A percentile compares a stretch with the other conserved stretches of the same genome.
Evolutionary conservation across 192 early-diverging fungal genomes (phyloP).

Genomic region (Umbelopsis sp.): DNA sequence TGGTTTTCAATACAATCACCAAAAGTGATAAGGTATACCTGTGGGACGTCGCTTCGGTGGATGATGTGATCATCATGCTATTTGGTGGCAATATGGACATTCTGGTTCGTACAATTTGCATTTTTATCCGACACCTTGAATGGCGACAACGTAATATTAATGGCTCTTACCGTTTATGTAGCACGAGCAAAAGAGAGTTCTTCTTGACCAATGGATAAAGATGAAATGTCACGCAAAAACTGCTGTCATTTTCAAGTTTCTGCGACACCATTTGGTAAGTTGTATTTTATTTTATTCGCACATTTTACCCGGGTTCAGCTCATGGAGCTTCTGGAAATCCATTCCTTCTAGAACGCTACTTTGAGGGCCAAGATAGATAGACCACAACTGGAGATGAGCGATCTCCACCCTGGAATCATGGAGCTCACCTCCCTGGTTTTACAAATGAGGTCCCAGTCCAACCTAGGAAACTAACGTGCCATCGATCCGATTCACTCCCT

Average conservation of each 20-base stretch:
- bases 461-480: neutral
- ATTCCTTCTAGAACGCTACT: constrained; percentile 29
- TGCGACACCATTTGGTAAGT: constrained; percentile 53
- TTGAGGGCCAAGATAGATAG: constrained; percentile 38
- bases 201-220: constrained; percentile 55
- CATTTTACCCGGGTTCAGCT: neutral
- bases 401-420: constrained; percentile 15
- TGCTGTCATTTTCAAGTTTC: constrained; percentile 51
- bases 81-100: constrained; percentile 51
- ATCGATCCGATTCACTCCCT: neutral
- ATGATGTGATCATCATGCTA: constrained; percentile 47
- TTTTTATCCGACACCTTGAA: neutral
- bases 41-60: constrained; percentile 52
- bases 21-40: constrained; percentile 52
- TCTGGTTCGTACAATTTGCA: constrained; percentile 37
- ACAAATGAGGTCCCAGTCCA: constrained; percentile 4
- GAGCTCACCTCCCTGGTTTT: constrained; percentile 15
- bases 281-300: neutral
- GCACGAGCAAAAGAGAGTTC: constrained; percentile 45
- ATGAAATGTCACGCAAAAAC: constrained; percentile 57
- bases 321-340: constrained; percentile 7
- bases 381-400: constrained; percentile 29
- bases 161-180: constrained; percentile 19
- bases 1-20: constrained; percentile 58
- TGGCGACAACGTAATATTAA: neutral